A percentile compares a stretch with the other conserved stretches of the same genome.
phyloP scores from a whole-genome alignment of 441 rosid species.

The Bocquillonia castaneifolia region DNA sequence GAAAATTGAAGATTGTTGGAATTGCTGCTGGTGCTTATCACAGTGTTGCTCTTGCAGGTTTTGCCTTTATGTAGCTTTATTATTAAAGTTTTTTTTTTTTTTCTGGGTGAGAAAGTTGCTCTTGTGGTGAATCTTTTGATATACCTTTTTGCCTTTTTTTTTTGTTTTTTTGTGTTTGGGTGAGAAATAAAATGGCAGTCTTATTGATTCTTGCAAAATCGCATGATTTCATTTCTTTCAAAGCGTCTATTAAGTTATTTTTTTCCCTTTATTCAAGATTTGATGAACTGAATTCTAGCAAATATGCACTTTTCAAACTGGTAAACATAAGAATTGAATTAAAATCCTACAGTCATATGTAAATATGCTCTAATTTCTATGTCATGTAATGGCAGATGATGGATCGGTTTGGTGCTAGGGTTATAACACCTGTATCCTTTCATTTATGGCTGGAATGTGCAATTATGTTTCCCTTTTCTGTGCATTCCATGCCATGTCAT shows the following conservation, averaged over 20 bases:
- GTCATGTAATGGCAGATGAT: conserved; percentile 56
- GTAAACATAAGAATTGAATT: too few relatives aligned
- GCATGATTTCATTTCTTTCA: too few relatives aligned
- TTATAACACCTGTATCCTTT: conserved; percentile 83
- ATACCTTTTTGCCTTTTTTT: too few relatives aligned
- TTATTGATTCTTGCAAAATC: background rate
- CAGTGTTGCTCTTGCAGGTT: conserved; percentile 78
- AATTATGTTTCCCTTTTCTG: background rate
- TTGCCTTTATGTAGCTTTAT: background rate
- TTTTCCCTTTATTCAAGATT: too few relatives aligned
- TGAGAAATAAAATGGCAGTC: background rate
- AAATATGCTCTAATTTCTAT: conserved; percentile 10
- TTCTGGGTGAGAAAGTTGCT: background rate
- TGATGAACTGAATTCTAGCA: too few relatives aligned
- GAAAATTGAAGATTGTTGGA: conserved; percentile 50
- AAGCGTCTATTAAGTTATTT: too few relatives aligned
- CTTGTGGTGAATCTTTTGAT: too few relatives aligned
- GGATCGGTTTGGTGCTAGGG: conserved; percentile 97
- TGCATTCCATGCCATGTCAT: background rate
- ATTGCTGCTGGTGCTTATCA: conserved; percentile 91
- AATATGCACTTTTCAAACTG: too few relatives aligned
- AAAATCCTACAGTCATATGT: too few relatives aligned
- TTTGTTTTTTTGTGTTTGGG: background rate
- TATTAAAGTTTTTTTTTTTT: conserved; percentile 4
- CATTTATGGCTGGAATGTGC: too few relatives aligned